These are phyloP conservation scores for Candolleomyces eurysporus DNA, from an alignment of 768 basidiomycete species.

Conservation along the genomic window DNA sequence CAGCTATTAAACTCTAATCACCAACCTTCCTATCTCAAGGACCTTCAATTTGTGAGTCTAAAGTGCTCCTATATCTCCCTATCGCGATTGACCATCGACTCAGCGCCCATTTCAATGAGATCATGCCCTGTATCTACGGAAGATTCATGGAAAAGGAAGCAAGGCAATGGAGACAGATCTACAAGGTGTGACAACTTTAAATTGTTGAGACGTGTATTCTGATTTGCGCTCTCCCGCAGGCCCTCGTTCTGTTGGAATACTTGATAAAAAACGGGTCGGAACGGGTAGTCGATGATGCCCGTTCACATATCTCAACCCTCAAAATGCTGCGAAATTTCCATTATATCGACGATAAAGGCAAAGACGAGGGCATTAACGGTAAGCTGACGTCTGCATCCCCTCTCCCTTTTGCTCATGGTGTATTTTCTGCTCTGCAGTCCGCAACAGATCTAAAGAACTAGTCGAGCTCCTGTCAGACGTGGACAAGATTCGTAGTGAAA, in stretches of 20 bases:
- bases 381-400: constrained; percentile 8
- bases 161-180: constrained; percentile 97
- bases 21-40: constrained; percentile 35
- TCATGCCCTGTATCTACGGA: constrained; percentile 95
- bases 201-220: not conserved
- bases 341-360: constrained; percentile 97
- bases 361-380: constrained; percentile 98
- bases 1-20: not conserved
- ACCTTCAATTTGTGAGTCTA: constrained; percentile 92
- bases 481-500: constrained; percentile 83
- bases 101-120: constrained; percentile 98
- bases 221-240: constrained; percentile 40
- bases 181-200: constrained; percentile 63
- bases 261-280: constrained; percentile 96
- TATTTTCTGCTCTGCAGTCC: constrained; percentile 51
- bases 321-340: constrained; percentile 99
- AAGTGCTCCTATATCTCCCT: constrained; percentile 5
- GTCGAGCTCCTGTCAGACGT: constrained; percentile 91
- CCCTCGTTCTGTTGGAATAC: constrained; percentile 92
- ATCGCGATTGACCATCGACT: not conserved
- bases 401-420: not conserved
- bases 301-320: constrained; percentile 90
- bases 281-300: constrained; percentile 95
- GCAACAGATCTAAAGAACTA: constrained; percentile 90
- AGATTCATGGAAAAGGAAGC: constrained; percentile 99